Conservation (phyloP, 371 early-diverging fungal genomes). For the Mucor racemosus region DNA sequence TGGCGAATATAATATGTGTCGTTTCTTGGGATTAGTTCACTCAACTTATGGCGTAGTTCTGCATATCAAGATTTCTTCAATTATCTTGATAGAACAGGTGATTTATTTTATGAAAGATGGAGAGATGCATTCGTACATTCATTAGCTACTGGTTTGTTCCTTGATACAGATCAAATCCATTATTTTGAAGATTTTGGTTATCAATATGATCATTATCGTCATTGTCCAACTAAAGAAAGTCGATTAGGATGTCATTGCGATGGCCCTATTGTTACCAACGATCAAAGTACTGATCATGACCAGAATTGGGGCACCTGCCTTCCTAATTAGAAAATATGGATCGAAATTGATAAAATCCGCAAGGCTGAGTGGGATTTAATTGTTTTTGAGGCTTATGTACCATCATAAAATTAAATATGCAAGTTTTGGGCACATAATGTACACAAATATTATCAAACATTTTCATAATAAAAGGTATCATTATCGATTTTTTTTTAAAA, state of each 20-base stretch:
- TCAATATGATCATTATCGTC: constrained; percentile 73
- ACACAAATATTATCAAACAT: not conserved
- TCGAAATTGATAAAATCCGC: not conserved
- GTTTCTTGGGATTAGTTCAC: constrained; percentile 90
- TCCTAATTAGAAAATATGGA: constrained; percentile 33
- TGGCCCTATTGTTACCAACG: constrained; percentile 43
- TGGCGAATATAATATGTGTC: constrained; percentile 70
- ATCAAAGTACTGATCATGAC: constrained; percentile 50
- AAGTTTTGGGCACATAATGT: not conserved
- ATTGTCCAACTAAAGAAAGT: constrained; percentile 65
- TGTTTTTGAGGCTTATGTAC: not conserved
- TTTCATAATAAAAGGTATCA: not conserved
- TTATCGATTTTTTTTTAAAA: too few relatives aligned
- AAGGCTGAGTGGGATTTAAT: not conserved
- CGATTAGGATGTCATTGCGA: constrained; percentile 44
- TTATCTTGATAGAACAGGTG: constrained; percentile 65
- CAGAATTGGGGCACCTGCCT: constrained; percentile 46
- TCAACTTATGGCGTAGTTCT: constrained; percentile 78
- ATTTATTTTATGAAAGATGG: constrained; percentile 75
- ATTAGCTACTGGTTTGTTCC: constrained; percentile 84
- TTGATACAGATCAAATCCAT: constrained; percentile 81
- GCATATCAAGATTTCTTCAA: constrained; percentile 64
- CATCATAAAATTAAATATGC: not conserved
- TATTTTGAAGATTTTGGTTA: constrained; percentile 94
- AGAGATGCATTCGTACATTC: constrained; percentile 85